Base-by-base conservation (phyloP, 106 monocot genomes). In the Gastrodia elata region DNA sequence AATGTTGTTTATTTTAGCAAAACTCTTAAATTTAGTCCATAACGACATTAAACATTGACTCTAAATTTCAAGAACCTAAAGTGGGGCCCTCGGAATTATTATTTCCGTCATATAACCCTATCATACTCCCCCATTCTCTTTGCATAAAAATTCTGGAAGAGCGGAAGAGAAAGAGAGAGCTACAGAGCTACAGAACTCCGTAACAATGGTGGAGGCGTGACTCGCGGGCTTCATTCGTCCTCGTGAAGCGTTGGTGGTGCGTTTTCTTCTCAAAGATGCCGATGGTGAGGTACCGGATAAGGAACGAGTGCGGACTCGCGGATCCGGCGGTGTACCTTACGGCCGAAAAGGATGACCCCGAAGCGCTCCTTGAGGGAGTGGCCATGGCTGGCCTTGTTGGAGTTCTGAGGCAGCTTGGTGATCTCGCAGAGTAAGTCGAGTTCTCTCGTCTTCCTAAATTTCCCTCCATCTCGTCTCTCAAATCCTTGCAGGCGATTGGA, bases 301-400 rank as follows among this genome's bases (percentile, higher is more conserved):
- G 91, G 74, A 89, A 83, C 64, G 98, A 93, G 83, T 98, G 93
- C 67, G 98, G 91, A 39, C 65, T 93, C 59, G 82, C 91, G 75
- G 88, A 93, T 88, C 91, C 88, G 78, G 91, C 83, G 71, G 80
- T 98, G 8, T 91, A 98, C 77, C 64, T 71, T 13, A 74, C 83
- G 14, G 91, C 87, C n/a, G 91, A 91, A 32, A 84, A 71, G 77
- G 86, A 91, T 68, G 98, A 98, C 34, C 98, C 98, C 3, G 98
- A 98, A 79, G 98, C 93, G 68, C 52, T 98, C 34, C 98, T 98
- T 49, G 98, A 98, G 65, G 98, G 93, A 14, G 98, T 98, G 68
- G 88, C 98, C 77, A 93, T 98, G 98, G 98, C 93, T 25, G 97
- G 97, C 2, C 88, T 98, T 75, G 98, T 93, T 36, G 98, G 98